These are phyloP conservation scores for Dactylellina haptotyla DNA, from an alignment of 2,329 filamentous ascomycete species.

Conservation along the genomic window DNA sequence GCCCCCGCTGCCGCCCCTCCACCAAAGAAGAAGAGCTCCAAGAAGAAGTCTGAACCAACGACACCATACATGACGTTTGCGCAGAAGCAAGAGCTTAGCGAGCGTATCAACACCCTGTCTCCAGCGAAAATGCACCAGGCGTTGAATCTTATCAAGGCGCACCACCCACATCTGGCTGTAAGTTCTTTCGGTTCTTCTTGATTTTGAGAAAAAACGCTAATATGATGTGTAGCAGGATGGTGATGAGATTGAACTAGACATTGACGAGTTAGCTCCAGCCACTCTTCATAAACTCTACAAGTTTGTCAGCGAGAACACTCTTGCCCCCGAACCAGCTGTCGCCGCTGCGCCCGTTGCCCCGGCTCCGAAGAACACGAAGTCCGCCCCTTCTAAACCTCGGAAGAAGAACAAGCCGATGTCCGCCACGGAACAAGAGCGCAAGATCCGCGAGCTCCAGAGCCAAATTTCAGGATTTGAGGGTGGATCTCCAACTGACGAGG, in stretches of 20 bases:
- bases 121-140: slow-evolving; percentile 80
- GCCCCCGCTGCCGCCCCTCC: slow-evolving; percentile 59
- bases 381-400: slow-evolving; percentile 66
- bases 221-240: slow-evolving; percentile 62
- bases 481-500: slow-evolving; percentile 40
- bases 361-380: slow-evolving; percentile 62
- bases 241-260: slow-evolving; percentile 70
- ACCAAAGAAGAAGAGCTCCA: slow-evolving; percentile 54
- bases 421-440: slow-evolving; percentile 75
- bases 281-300: slow-evolving; percentile 68
- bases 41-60: slow-evolving; percentile 63
- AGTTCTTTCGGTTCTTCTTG: not conserved
- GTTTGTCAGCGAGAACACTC: slow-evolving; percentile 65
- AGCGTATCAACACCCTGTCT: slow-evolving; percentile 82
- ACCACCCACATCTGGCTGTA: slow-evolving; percentile 73
- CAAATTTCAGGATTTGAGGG: slow-evolving; percentile 50
- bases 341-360: slow-evolving; percentile 9
- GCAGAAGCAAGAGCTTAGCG: slow-evolving; percentile 92
- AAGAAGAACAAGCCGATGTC: slow-evolving; percentile 83
- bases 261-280: slow-evolving; percentile 69
- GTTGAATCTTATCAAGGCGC: slow-evolving; percentile 88
- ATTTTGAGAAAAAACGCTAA: slow-evolving; percentile 1
- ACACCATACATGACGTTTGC: slow-evolving; percentile 71
- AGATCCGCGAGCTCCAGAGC: slow-evolving; percentile 71
- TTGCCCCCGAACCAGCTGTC: slow-evolving; percentile 57